Percentiles rank a stretch among this genome's conserved stretches.
Evolutionary conservation across 106 monocot genomes (phyloP).

Genomic region (Allium sativum): DNA sequence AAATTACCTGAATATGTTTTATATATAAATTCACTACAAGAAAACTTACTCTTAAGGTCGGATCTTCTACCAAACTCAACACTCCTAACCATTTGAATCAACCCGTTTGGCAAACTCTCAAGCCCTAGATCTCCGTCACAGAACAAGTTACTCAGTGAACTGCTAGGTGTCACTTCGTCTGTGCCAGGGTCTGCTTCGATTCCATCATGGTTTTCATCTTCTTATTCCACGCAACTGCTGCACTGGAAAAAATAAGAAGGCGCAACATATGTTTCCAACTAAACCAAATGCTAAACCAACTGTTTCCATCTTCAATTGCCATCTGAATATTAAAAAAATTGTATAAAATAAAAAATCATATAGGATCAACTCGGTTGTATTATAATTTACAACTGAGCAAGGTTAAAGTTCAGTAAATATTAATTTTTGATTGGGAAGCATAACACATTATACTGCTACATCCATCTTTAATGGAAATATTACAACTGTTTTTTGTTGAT

Average conservation of each 20-base stretch:
- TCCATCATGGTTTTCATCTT: conserved; percentile 12
- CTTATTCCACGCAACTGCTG: conserved; percentile 39
- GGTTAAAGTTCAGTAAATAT: background rate
- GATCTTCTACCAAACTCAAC: conserved; percentile 35
- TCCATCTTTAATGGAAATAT: too few species aligned
- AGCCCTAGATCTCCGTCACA: conserved; percentile 21
- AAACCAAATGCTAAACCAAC: too few species aligned
- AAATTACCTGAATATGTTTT: too few species aligned
- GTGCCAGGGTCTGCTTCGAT: conserved; percentile 5
- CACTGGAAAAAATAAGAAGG: conserved; percentile 59
- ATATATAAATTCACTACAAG: too few species aligned
- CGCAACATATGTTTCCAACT: conserved; percentile 47
- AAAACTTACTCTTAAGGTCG: conserved; percentile 14
- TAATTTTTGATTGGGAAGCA: background rate
- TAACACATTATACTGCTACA: too few species aligned
- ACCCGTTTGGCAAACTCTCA: conserved; percentile 38
- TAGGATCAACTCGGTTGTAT: background rate
- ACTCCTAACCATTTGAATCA: conserved; percentile 13
- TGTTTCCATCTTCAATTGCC: conserved; percentile 40
- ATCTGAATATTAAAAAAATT: too few species aligned
- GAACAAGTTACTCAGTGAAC: conserved; percentile 16
- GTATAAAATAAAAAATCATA: too few species aligned
- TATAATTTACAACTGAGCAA: background rate
- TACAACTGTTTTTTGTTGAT: background rate
- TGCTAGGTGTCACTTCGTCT: background rate